Evolutionary conservation across 78 protist genomes (phyloP), one percentile per base, ranked within the genome.

Genomic region (Paulinella micropora): DNA sequence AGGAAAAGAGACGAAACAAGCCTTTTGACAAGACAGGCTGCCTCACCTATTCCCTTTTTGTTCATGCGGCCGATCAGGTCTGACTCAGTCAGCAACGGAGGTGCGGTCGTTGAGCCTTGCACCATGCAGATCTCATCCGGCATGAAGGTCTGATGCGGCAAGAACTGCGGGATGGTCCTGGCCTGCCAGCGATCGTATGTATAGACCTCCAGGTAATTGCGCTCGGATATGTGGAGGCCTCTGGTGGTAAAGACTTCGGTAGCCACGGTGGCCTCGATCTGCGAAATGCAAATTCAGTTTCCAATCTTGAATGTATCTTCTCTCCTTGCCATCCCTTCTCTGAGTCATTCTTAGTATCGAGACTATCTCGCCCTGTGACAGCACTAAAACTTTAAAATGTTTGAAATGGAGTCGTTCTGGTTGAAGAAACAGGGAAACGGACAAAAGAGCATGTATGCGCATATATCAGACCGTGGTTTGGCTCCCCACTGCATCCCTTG

Each of bases 11-110:
- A 64, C 23, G 73, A 64, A 64, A 64, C 23, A 64, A 28, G n/a
- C n/a, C n/a, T n/a, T n/a, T n/a, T n/a, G n/a, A n/a, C n/a, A n/a
- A n/a, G n/a, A n/a, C n/a, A n/a, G n/a, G n/a, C n/a, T n/a, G n/a
- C n/a, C n/a, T n/a, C n/a, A n/a, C n/a, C n/a, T n/a, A n/a, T 90
- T 34, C 90, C 87, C 3, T 90, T 39, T 32, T 39, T n/a, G 89
- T 97, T 97, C 99, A 98, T 98, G 36, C 93, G 90, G 0, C 94
- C 31, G n/a, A 98, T 93, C 37, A 98, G 91, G 35, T 97, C 98
- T 1, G 97, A 40, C 84, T 98, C 99, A 1, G 96, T 64, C n/a
- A 97, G 88, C 23, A 94, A 91, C 34, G 90, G 51, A 0, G 99
- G 99, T 29, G 99, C 81, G 83, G 37, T 3, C 9, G 99, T 98